Conservation (phyloP, 345 rosid species). For the Eucalyptus regnans region DNA sequence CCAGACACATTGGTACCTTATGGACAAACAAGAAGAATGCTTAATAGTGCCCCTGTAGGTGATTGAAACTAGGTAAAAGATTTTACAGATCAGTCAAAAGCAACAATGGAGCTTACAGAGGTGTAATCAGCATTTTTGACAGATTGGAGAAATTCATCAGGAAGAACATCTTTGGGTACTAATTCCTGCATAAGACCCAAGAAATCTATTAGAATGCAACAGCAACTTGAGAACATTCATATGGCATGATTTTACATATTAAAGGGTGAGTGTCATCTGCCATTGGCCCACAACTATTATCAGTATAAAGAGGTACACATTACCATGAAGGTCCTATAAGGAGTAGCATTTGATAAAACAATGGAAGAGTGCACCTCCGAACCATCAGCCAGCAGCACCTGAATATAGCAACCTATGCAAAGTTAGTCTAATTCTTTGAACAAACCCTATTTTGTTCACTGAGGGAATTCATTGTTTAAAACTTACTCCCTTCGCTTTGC, state of each 20-base stretch:
- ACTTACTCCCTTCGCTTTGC: constrained; percentile 56
- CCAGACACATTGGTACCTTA: not conserved
- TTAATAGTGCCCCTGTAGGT: not conserved
- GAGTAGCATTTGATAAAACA: constrained; percentile 83
- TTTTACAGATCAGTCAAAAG: not conserved
- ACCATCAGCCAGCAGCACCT: constrained; percentile 82
- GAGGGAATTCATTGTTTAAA: constrained; percentile 1
- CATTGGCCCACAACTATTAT: not conserved
- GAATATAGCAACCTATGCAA: constrained; percentile 5
- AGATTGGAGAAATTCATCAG: constrained; percentile 40
- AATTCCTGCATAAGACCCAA: constrained; percentile 34
- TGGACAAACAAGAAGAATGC: not conserved
- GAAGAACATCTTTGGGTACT: constrained; percentile 55
- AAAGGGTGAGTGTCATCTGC: not conserved
- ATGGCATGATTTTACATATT: not conserved
- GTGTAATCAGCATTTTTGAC: constrained; percentile 65
- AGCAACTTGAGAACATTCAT: not conserved
- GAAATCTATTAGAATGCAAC: not conserved
- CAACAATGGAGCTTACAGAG: constrained; percentile 42
- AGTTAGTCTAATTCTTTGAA: not conserved
- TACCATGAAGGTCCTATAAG: constrained; percentile 81
- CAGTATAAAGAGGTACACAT: not conserved
- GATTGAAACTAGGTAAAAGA: not conserved
- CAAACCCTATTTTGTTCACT: not conserved
- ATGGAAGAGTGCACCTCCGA: constrained; percentile 46